These are phyloP conservation scores for Fusarium neocosmosporiellum DNA, from an alignment of 2,329 filamentous ascomycete species.

Conservation along the genomic window DNA sequence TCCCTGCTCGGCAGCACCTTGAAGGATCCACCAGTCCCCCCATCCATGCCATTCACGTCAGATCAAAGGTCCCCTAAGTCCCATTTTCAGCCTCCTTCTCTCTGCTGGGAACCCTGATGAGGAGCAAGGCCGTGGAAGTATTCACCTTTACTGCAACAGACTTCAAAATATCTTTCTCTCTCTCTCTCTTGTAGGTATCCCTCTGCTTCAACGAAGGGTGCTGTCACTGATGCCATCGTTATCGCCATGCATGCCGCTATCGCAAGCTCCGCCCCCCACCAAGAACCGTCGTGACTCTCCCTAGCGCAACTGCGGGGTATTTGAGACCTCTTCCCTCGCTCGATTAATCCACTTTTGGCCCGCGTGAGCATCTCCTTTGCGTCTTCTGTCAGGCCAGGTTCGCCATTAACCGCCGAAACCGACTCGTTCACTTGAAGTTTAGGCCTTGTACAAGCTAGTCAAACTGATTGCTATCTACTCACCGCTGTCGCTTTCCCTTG, in stretches of 20 bases:
- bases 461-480: conserved; percentile 7
- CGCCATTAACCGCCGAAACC: conserved; percentile 23
- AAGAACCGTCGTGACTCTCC: conserved; percentile 35
- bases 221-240: conserved; percentile 5
- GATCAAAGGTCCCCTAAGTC: conserved; percentile 15
- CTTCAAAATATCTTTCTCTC: not conserved
- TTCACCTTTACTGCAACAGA: not conserved
- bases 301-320: conserved; percentile 40
- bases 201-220: not conserved
- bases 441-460: not conserved
- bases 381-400: conserved; percentile 20
- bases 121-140: too few relatives aligned
- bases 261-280: conserved; percentile 34
- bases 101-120: not conserved
- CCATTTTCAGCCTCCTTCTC: not conserved
- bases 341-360: conserved; percentile 28
- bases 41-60: conserved; percentile 35
- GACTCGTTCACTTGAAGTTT: not conserved
- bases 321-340: conserved; percentile 19
- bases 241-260: conserved; percentile 39
- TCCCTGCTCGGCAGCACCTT: conserved; percentile 30
- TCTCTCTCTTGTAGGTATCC: not conserved
- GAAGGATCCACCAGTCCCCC: conserved; percentile 16
- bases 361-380: conserved; percentile 32
- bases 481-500: conserved; percentile 13